phyloP scores from a whole-genome alignment of 768 basidiomycete species.

The Rhizopogon rudus region DNA sequence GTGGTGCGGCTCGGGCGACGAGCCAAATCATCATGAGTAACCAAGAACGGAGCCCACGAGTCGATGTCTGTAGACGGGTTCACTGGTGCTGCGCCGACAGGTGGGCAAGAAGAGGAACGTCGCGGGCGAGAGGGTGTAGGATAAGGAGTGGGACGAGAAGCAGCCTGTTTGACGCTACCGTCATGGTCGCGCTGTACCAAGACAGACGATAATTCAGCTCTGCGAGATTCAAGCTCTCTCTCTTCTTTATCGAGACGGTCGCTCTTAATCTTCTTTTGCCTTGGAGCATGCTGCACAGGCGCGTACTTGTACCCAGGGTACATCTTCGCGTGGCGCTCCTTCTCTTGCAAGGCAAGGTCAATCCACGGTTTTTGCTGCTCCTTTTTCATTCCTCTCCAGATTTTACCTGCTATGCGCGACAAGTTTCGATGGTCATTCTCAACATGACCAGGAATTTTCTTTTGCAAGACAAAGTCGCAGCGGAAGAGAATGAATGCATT shows the following conservation, averaged over 20 bases:
- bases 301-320: constrained; percentile 43
- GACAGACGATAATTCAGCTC: neutral
- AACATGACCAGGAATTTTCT: constrained; percentile 46
- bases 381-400: constrained; percentile 57
- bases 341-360: constrained; percentile 45
- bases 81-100: constrained; percentile 29
- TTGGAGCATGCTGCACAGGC: constrained; percentile 18
- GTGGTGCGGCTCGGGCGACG: constrained; percentile 27
- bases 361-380: constrained; percentile 46
- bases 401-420: constrained; percentile 56
- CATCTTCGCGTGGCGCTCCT: constrained; percentile 32
- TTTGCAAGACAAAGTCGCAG: constrained; percentile 64
- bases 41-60: constrained; percentile 15
- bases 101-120: constrained; percentile 40
- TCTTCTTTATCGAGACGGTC: neutral
- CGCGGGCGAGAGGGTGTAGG: constrained; percentile 17
- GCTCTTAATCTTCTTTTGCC: constrained; percentile 15
- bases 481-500: constrained; percentile 83
- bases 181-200: neutral
- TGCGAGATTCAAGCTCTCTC: constrained; percentile 9
- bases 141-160: constrained; percentile 19
- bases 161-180: neutral
- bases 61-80: constrained; percentile 7
- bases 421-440: constrained; percentile 68
- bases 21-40: constrained; percentile 28